These are phyloP conservation scores for Pseudonitzschia multiseries DNA, from an alignment of 108 stramenopile species.

Conservation along the genomic window DNA sequence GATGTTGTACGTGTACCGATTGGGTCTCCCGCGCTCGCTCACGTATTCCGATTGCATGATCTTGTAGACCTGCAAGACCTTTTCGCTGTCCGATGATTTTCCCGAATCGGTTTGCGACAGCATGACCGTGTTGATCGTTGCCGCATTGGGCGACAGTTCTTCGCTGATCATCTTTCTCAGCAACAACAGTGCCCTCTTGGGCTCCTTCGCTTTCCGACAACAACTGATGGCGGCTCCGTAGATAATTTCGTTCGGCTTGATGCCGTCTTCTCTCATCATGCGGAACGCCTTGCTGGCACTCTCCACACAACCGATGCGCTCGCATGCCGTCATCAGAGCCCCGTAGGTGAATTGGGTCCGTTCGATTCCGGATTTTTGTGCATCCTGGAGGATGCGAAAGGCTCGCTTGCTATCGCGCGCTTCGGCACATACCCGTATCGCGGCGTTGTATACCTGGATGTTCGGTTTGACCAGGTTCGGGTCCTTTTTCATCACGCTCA, in stretches of 20 bases:
- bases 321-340: conserved; percentile 82
- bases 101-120: conserved; percentile 61
- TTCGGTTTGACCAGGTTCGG: conserved; percentile 61
- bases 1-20: conserved; percentile 77
- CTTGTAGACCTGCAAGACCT: conserved; percentile 57
- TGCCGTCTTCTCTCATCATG: conserved; percentile 52
- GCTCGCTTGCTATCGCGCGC: conserved; percentile 64
- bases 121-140: conserved; percentile 78
- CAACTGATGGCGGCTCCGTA: conserved; percentile 85
- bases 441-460: conserved; percentile 83
- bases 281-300: conserved; percentile 64
- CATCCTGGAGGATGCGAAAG: conserved; percentile 52
- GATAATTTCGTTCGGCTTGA: conserved; percentile 72
- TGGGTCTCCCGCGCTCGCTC: conserved; percentile 38
- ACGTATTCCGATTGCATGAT: conserved; percentile 56
- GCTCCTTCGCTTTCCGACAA: conserved; percentile 64
- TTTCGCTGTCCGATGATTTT: conserved; percentile 39
- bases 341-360: conserved; percentile 79
- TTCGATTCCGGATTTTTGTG: conserved; percentile 44
- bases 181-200: conserved; percentile 62
- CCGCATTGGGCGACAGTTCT: conserved; percentile 70
- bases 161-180: conserved; percentile 77
- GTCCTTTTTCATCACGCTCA: conserved; percentile 62
- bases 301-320: conserved; percentile 64
- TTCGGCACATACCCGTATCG: conserved; percentile 81